These are phyloP conservation scores for Cladosporium austrohemisphaericum DNA, from an alignment of 2,329 filamentous ascomycete genomes.

Conservation along the genomic window DNA sequence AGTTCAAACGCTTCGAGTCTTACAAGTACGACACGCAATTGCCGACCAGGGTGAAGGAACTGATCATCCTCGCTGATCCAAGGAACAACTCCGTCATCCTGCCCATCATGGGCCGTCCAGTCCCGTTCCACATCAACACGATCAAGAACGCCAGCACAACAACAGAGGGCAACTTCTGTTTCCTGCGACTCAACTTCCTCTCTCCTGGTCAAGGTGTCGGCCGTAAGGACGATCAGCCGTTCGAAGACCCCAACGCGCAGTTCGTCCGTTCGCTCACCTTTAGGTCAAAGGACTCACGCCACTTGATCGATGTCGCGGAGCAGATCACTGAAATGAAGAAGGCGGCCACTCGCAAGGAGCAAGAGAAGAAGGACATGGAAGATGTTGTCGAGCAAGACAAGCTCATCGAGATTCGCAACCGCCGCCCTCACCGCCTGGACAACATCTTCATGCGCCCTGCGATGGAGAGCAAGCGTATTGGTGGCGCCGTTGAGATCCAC, in stretches of 20 bases:
- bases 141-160: constrained; percentile 99
- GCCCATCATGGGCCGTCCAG: constrained; percentile 94
- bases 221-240: constrained; percentile 93
- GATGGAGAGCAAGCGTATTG: constrained; percentile 93
- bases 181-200: constrained; percentile 93
- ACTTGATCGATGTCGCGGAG: constrained; percentile 84
- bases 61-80: constrained; percentile 83
- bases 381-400: constrained; percentile 99
- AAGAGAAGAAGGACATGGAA: constrained; percentile 99
- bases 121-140: constrained; percentile 96
- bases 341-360: constrained; percentile 83
- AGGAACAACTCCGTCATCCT: constrained; percentile 89
- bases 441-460: constrained; percentile 95
- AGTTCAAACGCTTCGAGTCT: constrained; percentile 98
- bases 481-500: constrained; percentile 94
- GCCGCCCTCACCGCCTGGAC: constrained; percentile 82
- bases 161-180: constrained; percentile 90
- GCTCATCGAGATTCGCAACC: constrained; percentile 88
- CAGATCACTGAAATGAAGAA: constrained; percentile 97
- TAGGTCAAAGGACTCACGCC: constrained; percentile 80
- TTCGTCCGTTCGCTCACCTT: constrained; percentile 96
- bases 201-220: constrained; percentile 96
- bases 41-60: constrained; percentile 73
- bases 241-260: constrained; percentile 92
- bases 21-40: constrained; percentile 98